These are phyloP conservation scores for Penicillium sumatraense DNA, from an alignment of 2,329 filamentous ascomycete genomes.

Conservation along the genomic window DNA sequence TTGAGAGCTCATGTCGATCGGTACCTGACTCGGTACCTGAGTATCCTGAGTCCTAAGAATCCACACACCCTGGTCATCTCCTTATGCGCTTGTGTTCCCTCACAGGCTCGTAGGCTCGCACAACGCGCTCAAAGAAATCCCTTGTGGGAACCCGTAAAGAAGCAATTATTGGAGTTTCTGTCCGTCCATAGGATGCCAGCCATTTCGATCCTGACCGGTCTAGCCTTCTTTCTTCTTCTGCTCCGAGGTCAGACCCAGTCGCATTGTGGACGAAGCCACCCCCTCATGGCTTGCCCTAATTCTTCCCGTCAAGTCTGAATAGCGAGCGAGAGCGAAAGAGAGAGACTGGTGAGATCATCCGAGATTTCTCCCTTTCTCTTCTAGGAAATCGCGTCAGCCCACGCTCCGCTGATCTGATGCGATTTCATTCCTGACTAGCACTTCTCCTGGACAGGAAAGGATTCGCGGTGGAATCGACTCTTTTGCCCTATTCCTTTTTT, in stretches of 20 bases:
- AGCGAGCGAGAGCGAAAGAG: no score
- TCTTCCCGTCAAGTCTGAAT: neutral
- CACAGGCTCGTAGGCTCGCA: slow-evolving; percentile 1
- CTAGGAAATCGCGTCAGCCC: slow-evolving; percentile 20
- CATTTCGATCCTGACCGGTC: slow-evolving; percentile 29
- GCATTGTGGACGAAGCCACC: slow-evolving; percentile 5
- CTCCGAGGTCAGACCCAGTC: slow-evolving; percentile 17
- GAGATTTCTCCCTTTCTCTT: slow-evolving; percentile 5
- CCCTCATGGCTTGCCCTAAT: slow-evolving; percentile 5
- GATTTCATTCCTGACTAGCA: slow-evolving; percentile 7
- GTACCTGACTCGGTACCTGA: slow-evolving; percentile 27
- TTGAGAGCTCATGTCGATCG: slow-evolving; percentile 16
- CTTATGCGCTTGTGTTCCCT: slow-evolving; percentile 13
- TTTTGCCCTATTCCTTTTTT: neutral
- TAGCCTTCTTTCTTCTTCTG: slow-evolving; percentile 26
- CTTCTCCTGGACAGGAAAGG: slow-evolving; percentile 4
- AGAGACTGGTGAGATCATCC: slow-evolving; percentile 8
- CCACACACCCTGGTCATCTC: slow-evolving; percentile 9
- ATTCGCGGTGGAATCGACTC: slow-evolving; percentile 4
- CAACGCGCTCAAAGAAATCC: neutral
- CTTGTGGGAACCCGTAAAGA: slow-evolving; percentile 11
- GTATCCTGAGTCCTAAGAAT: neutral
- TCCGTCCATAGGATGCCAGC: slow-evolving; percentile 9
- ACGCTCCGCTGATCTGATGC: slow-evolving; percentile 14
- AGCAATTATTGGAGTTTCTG: slow-evolving; percentile 19